Evolutionary conservation across 345 rosid species (phyloP), one percentile per base, ranked within the genome.

Genomic region (Firmiana major): DNA sequence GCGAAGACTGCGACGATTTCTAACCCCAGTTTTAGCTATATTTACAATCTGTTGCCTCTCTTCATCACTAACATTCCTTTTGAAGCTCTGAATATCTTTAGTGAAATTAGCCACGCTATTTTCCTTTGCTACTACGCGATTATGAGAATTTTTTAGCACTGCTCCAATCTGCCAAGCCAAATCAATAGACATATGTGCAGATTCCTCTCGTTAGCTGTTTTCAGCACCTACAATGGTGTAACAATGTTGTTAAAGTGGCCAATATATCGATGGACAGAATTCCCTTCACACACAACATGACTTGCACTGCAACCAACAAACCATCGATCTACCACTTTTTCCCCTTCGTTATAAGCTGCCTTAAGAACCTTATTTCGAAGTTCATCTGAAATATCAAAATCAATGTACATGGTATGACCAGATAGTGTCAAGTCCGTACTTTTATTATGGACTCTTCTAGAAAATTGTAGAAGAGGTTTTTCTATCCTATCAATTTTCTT

Each of bases 151-250:
- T 75, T 95, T 96, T 12, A 95, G 88, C 88, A 83, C 70, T 46
- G 62, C 31, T 26, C 90, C 97, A 9, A 95, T 84, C 74, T 90
- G 93, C 84, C 98, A 81, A 34, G 98, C 96, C 86, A 95, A 87
- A 87, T 92, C 99, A 84, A 92, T 86, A 69, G 99, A 93, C 76
- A 92, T 79, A 77, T 89, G 96, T 90, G 96, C 75, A 78, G 63
- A 79, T 81, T 64, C 72, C 82, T 92, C 85, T 90, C 96, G 83
- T 89, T 89, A 7, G 85, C 88, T 68, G 98, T 87, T 88, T 93
- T 95, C 71, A 95, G 85, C 78, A 95, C 87, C 99, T 97, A 95
- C 10, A 81, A 80, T 31, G 98, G 97, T 96, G 99, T 89, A 58
- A 95, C 89, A 62, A 92, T 81, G 77, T 87, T 88, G 81, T 84